Conservation (phyloP, 2,329 filamentous ascomycete species). For the Ploettnerulaceae sp. region DNA sequence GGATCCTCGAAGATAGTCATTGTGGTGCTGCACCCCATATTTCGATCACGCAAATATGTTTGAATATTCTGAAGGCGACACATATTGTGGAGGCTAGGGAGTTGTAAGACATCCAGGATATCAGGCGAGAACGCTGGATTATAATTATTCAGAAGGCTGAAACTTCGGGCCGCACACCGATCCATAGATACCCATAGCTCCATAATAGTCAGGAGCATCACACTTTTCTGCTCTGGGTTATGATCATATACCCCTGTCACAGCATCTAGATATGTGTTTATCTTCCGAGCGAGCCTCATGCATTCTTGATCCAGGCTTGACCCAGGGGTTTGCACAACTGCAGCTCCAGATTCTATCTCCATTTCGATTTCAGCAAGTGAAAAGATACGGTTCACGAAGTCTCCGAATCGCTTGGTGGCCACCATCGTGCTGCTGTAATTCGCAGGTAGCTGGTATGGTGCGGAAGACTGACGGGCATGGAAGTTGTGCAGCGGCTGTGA, state of each 20-base stretch:
- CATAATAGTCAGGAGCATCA: constrained; percentile 49
- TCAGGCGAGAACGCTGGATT: constrained; percentile 46
- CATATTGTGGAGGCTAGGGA: constrained; percentile 46
- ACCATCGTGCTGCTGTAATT: no score
- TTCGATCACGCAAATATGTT: constrained; percentile 46
- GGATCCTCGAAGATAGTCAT: constrained; percentile 46
- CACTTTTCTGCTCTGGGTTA: constrained; percentile 47
- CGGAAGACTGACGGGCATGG: no score
- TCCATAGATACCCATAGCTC: constrained; percentile 57
- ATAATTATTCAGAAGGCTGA: constrained; percentile 46
- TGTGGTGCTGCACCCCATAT: constrained; percentile 18
- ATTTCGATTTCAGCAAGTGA: not conserved
- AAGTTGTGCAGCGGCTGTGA: no score
- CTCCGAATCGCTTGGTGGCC: no score
- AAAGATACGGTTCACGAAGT: no score
- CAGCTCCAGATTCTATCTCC: not conserved
- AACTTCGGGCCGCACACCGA: constrained; percentile 36
- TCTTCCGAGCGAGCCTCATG: constrained; percentile 31
- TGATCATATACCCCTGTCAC: constrained; percentile 37
- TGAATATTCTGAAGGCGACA: constrained; percentile 46
- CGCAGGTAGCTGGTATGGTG: no score
- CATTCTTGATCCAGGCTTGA: constrained; percentile 20
- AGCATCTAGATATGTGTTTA: constrained; percentile 35
- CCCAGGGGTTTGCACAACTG: not conserved
- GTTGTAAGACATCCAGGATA: constrained; percentile 51